A percentile compares a stretch with the other conserved stretches of the same genome.
phyloP scores from a whole-genome alignment of 1,139 yeast genomes.

The Geotrichum klebahnii region DNA sequence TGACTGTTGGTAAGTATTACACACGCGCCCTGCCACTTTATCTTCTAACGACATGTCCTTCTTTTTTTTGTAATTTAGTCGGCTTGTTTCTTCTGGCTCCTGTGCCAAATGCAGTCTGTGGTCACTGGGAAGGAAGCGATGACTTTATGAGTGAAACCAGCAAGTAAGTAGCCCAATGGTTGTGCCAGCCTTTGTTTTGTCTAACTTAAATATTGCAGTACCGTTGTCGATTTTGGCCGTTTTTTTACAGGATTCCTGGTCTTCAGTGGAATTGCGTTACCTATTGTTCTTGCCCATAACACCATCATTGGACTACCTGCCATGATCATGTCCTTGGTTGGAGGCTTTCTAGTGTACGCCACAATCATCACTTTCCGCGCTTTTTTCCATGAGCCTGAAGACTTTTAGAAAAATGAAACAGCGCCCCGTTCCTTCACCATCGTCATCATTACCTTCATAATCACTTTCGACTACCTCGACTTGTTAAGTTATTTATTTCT shows the following conservation, averaged over 20 bases:
- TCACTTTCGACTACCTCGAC: neutral
- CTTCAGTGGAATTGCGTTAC: constrained; percentile 62
- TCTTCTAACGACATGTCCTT: no score
- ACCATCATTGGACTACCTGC: constrained; percentile 57
- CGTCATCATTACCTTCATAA: neutral
- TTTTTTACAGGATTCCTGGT: constrained; percentile 65
- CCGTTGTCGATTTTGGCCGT: constrained; percentile 59
- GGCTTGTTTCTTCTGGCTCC: constrained; percentile 58
- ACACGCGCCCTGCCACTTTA: neutral
- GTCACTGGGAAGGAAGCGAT: constrained; percentile 41
- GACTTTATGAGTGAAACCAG: constrained; percentile 49
- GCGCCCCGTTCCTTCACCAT: no score
- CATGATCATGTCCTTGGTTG: constrained; percentile 57
- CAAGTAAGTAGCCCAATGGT: constrained; percentile 33
- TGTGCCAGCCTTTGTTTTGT: constrained; percentile 9
- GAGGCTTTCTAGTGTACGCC: constrained; percentile 67
- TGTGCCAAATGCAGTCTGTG: constrained; percentile 57
- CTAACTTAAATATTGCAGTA: constrained; percentile 26
- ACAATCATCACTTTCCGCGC: constrained; percentile 70
- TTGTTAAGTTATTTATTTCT: neutral
- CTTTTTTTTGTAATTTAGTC: no score
- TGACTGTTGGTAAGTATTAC: constrained; percentile 50
- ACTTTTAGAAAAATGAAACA: no score
- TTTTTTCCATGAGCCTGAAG: constrained; percentile 61
- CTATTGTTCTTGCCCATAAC: constrained; percentile 63